phyloP scores from a whole-genome alignment of 495 filamentous ascomycete genomes.

The Aspergillus hancockii region DNA sequence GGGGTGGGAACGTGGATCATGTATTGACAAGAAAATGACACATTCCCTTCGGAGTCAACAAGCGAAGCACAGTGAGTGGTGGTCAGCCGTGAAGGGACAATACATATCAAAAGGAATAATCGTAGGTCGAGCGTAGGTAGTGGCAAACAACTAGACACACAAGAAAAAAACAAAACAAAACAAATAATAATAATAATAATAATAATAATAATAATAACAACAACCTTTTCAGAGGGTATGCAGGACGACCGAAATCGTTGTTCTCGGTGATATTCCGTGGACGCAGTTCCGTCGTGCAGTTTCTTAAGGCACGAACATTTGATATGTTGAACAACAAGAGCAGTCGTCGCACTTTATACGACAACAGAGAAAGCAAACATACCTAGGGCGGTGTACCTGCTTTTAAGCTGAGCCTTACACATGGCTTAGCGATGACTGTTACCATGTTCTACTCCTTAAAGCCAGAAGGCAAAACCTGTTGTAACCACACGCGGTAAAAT shows the following conservation, averaged over 20 bases:
- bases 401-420: background rate
- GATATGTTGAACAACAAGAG: background rate
- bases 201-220: too few relatives aligned
- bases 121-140: background rate
- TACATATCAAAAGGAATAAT: background rate
- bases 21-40: background rate
- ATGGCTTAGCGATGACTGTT: background rate
- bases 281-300: too few relatives aligned
- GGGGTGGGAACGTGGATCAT: conserved; percentile 6
- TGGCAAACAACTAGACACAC: background rate
- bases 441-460: background rate
- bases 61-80: background rate
- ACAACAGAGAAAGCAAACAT: background rate
- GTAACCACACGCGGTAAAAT: conserved; percentile 20
- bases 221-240: background rate
- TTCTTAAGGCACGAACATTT: too few relatives aligned
- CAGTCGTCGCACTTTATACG: background rate
- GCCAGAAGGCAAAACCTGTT: conserved; percentile 1
- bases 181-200: too few relatives aligned
- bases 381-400: background rate
- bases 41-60: background rate
- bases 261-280: background rate
- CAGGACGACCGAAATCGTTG: background rate
- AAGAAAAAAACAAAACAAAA: too few relatives aligned
- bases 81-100: background rate